Percentiles rank a stretch among this genome's conserved stretches.
phyloP scores from a whole-genome alignment of 805 yeast genomes.

The Candida insectalens region DNA sequence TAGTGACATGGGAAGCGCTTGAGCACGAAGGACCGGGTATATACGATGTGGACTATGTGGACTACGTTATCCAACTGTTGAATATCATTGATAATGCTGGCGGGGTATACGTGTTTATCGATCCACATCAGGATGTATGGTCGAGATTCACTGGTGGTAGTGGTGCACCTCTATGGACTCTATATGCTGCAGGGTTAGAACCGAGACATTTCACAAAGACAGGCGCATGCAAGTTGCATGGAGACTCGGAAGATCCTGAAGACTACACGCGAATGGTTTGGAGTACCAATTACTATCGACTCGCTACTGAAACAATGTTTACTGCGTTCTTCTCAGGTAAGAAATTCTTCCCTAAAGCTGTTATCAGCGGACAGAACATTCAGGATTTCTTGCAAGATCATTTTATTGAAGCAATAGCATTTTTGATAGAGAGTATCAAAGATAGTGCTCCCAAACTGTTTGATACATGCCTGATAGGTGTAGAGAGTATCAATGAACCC shows the following conservation, averaged over 20 bases:
- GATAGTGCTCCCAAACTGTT: slow-evolving; percentile 34
- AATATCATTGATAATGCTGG: slow-evolving; percentile 50
- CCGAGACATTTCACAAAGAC: slow-evolving; percentile 64
- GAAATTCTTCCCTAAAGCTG: slow-evolving; percentile 65
- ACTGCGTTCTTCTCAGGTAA: slow-evolving; percentile 78
- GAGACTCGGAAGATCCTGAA: slow-evolving; percentile 34
- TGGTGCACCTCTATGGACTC: slow-evolving; percentile 92
- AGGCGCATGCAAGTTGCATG: slow-evolving; percentile 76
- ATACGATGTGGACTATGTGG: slow-evolving; percentile 70
- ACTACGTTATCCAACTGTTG: slow-evolving; percentile 56
- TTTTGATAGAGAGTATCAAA: slow-evolving; percentile 33
- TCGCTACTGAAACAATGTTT: slow-evolving; percentile 76
- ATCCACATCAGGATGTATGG: slow-evolving; percentile 95
- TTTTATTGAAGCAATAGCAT: slow-evolving; percentile 44
- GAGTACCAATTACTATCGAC: slow-evolving; percentile 77
- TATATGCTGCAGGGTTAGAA: slow-evolving; percentile 79
- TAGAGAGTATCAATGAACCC: slow-evolving; percentile 85
- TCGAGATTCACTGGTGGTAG: slow-evolving; percentile 81
- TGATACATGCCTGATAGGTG: slow-evolving; percentile 50
- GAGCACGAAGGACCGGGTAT: slow-evolving; percentile 82
- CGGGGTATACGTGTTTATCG: slow-evolving; percentile 70
- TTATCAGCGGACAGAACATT: slow-evolving; percentile 62
- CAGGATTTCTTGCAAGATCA: slow-evolving; percentile 68
- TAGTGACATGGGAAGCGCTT: slow-evolving; percentile 86
- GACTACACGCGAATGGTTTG: slow-evolving; percentile 79